Percentiles rank a stretch among this genome's conserved stretches.
phyloP scores from a whole-genome alignment of 495 filamentous ascomycete genomes.

The Hypoxylon cercidicola region DNA sequence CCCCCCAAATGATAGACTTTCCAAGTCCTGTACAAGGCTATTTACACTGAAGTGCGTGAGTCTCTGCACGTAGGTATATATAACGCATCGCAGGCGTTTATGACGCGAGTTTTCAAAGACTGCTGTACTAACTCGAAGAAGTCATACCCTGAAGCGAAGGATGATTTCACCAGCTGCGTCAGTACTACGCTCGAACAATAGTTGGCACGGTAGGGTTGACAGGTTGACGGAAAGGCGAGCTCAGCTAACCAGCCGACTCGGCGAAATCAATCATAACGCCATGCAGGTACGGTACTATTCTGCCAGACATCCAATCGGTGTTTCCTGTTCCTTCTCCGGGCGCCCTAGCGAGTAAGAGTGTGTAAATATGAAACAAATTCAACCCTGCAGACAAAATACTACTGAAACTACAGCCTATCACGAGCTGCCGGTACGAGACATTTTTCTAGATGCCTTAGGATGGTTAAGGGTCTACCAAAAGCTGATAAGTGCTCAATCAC shows the following conservation, averaged over 20 bases:
- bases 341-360: not conserved
- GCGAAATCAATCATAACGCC: not conserved
- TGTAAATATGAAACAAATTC: not conserved
- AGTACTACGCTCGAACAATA: no score
- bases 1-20: constrained; percentile 32
- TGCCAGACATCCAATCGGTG: not conserved
- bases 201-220: no score
- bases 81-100: no score
- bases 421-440: not conserved
- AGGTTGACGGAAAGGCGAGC: not conserved
- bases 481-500: no score
- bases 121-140: no score
- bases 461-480: no score
- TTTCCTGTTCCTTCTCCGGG: not conserved
- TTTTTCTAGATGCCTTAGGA: not conserved
- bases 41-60: not conserved
- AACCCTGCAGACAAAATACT: not conserved
- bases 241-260: not conserved
- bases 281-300: not conserved
- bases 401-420: not conserved
- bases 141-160: no score
- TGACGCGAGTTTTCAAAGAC: no score
- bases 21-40: constrained; percentile 11
- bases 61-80: no score
- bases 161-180: no score